Evolutionary conservation across 805 yeast species (phyloP).

Genomic region (Candida ficus): DNA sequence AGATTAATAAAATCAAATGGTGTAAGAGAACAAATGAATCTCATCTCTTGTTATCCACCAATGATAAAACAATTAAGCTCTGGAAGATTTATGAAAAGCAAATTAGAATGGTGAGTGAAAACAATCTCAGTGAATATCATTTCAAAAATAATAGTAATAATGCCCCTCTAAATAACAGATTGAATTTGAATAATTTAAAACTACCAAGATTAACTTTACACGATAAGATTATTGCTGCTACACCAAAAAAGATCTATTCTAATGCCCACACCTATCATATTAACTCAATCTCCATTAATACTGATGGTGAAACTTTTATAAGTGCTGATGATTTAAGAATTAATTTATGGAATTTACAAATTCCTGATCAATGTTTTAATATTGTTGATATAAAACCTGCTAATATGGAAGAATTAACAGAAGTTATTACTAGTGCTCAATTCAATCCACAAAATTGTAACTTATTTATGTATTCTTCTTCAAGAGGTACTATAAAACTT

Average conservation of each 20-base stretch:
- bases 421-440: slow-evolving; percentile 94
- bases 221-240: slow-evolving; percentile 92
- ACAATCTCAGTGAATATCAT: slow-evolving; percentile 57
- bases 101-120: slow-evolving; percentile 87
- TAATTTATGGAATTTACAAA: slow-evolving; percentile 91
- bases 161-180: slow-evolving; percentile 14
- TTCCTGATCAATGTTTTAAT: slow-evolving; percentile 92
- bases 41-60: slow-evolving; percentile 85
- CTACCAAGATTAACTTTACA: slow-evolving; percentile 89
- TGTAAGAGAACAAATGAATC: slow-evolving; percentile 81
- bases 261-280: slow-evolving; percentile 99
- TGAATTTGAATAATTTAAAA: slow-evolving; percentile 45
- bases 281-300: slow-evolving; percentile 89
- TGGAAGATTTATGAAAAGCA: slow-evolving; percentile 95
- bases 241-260: slow-evolving; percentile 84
- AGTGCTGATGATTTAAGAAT: slow-evolving; percentile 92
- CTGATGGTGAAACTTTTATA: slow-evolving; percentile 93
- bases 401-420: slow-evolving; percentile 98
- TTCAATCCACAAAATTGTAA: slow-evolving; percentile 94
- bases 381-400: slow-evolving; percentile 97
- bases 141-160: slow-evolving; percentile 5
- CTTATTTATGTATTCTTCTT: slow-evolving; percentile 88
- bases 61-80: slow-evolving; percentile 96
- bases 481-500: slow-evolving; percentile 91
- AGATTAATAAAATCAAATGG: slow-evolving; percentile 97